Percentiles rank a stretch among this genome's conserved stretches.
Conservation (phyloP, 768 basidiomycete species). For the Inosperma sp. region DNA sequence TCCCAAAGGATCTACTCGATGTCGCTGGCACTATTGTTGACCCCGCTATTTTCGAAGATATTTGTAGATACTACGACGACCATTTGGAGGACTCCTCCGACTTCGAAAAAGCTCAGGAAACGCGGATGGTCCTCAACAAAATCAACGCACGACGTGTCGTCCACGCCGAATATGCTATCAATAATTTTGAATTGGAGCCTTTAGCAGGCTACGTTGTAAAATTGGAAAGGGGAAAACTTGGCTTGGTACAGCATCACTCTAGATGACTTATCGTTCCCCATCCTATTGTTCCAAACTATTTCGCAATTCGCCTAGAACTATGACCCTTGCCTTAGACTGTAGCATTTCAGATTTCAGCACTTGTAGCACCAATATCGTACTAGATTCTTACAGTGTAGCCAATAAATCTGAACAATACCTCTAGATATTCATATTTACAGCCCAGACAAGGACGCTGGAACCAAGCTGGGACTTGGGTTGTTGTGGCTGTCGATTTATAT, state of each 20-base stretch:
- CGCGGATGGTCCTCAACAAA: conserved; percentile 56
- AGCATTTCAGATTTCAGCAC: too few species aligned
- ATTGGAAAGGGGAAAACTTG: conserved; percentile 52
- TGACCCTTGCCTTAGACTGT: too few species aligned
- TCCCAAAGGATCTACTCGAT: conserved; percentile 45
- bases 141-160: conserved; percentile 68
- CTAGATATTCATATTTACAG: too few species aligned
- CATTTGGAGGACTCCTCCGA: conserved; percentile 28
- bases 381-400: too few species aligned
- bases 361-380: too few species aligned
- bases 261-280: neutral
- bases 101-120: conserved; percentile 36
- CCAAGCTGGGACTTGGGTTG: too few species aligned
- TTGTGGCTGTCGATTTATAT: too few species aligned
- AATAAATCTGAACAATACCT: too few species aligned
- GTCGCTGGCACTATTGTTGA: conserved; percentile 46
- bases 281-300: neutral
- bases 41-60: conserved; percentile 37
- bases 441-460: too few species aligned
- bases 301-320: too few species aligned
- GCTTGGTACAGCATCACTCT: conserved; percentile 30
- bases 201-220: conserved; percentile 56
- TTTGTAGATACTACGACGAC: conserved; percentile 25
- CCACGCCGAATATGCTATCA: conserved; percentile 61
- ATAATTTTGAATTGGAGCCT: conserved; percentile 64